Conservation (phyloP, 306 rosid species). For the Vigna nakashimae region DNA sequence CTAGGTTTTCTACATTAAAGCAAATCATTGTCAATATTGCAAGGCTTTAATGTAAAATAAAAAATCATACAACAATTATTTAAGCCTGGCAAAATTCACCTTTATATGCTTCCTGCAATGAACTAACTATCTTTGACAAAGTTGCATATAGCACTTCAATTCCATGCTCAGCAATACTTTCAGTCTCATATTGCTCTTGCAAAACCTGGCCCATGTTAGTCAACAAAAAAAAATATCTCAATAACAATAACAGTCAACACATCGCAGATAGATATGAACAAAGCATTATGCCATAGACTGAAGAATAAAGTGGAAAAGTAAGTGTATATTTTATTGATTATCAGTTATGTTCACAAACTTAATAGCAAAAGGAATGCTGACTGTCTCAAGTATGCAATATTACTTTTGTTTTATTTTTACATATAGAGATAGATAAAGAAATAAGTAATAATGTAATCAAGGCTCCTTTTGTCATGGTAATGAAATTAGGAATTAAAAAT, state of each 20-base stretch:
- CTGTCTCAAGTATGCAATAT: background rate
- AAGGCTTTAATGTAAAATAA: slow-evolving; percentile 17
- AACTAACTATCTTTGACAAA: slow-evolving; percentile 66
- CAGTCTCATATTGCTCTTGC: slow-evolving; percentile 69
- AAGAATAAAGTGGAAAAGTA: background rate
- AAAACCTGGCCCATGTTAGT: slow-evolving; percentile 61
- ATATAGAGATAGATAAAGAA: background rate
- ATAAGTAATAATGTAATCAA: background rate
- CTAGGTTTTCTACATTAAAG: slow-evolving; percentile 35
- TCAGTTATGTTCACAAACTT: background rate
- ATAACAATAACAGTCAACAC: slow-evolving; percentile 13
- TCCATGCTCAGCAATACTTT: slow-evolving; percentile 65
- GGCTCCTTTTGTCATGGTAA: too few relatives aligned
- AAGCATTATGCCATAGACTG: background rate
- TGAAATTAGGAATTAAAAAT: too few relatives aligned
- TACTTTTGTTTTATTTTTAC: background rate
- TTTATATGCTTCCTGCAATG: slow-evolving; percentile 75
- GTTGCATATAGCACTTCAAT: slow-evolving; percentile 62
- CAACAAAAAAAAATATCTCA: slow-evolving; percentile 23
- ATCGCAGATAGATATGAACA: slow-evolving; percentile 22
- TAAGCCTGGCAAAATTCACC: slow-evolving; percentile 53
- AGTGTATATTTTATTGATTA: background rate
- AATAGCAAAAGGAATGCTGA: background rate
- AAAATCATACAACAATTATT: slow-evolving; percentile 17
- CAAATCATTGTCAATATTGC: slow-evolving; percentile 18